Base-by-base conservation (phyloP, 108 stramenopile species). In the Phaeodactylum tricornutum region DNA sequence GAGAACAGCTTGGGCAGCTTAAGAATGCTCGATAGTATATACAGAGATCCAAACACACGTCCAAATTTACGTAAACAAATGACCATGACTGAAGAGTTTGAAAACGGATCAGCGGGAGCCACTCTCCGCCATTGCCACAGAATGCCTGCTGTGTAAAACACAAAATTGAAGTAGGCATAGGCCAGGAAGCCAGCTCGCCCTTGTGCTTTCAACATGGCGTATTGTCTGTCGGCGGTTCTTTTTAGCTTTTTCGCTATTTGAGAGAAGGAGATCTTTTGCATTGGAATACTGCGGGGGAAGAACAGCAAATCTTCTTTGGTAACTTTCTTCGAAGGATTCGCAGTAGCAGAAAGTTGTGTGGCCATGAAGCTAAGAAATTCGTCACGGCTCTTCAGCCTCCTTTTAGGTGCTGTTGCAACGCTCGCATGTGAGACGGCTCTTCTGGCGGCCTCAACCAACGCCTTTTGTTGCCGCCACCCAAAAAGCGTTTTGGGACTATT, bases 101-200 rank as follows among this genome's bases (percentile, higher is more conserved):
- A 15, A 17, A 32, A n/a, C 4, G 48, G 48, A 17, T 49, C 31
- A 3, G 15, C 44, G 8, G 44, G 31, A 4, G 48, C n/a, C 3
- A 49, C 5, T 49, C 48, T 27, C 48, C 24, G 28, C 48, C 48
- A 49, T 32, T 49, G 48, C 48, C 48, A 49, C 15, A 21, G 17
- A 15, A 49, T 33, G 3, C 48, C 48, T 29, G 16, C 28, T 2
- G 48, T 49, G 48, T 49, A 49, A 32, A 49, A 32, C 11, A 29
- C 15, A 40, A 49, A 15, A 36, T 49, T 49, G 17, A 49, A 17
- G n/a, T 33, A 40, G 48, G 31, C 30, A n/a, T 49, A 49, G 29
- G 48, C 17, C 30, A 49, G 2, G 28, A 49, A 11, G 2, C 48
- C 48, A 4, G 48, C 48, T 14, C 48, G 28, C 11, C 48, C 48